Percentiles rank a stretch among this genome's conserved stretches.
phyloP scores from a whole-genome alignment of 2,329 filamentous ascomycete genomes.

The Alternaria atra region DNA sequence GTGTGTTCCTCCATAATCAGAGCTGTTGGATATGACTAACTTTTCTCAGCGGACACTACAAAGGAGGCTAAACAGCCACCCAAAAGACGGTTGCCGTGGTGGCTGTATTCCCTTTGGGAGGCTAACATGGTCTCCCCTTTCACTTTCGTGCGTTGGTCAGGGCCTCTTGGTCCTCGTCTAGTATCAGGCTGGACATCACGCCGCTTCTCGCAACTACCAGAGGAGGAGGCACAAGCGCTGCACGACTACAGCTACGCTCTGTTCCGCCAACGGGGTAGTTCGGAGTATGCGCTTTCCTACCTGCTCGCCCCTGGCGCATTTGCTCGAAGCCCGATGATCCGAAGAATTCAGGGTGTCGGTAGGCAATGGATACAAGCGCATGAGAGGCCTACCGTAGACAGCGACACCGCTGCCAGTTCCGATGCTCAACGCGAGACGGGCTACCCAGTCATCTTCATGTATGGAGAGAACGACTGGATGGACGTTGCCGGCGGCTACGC shows the following conservation, averaged over 20 bases:
- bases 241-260: slow-evolving; percentile 95
- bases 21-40: neutral
- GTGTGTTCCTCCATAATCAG: neutral
- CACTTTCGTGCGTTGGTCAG: slow-evolving; percentile 84
- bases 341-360: slow-evolving; percentile 85
- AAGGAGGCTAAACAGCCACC: slow-evolving; percentile 57
- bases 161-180: slow-evolving; percentile 87
- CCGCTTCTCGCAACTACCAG: slow-evolving; percentile 87
- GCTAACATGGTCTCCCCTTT: slow-evolving; percentile 91
- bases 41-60: slow-evolving; percentile 33
- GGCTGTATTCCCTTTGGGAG: slow-evolving; percentile 95
- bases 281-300: slow-evolving; percentile 92
- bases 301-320: slow-evolving; percentile 93
- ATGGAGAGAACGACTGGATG: slow-evolving; percentile 99
- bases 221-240: slow-evolving; percentile 80
- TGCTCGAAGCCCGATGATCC: slow-evolving; percentile 85
- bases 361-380: slow-evolving; percentile 65
- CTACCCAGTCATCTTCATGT: slow-evolving; percentile 89
- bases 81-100: slow-evolving; percentile 74
- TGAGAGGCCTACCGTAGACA: slow-evolving; percentile 36
- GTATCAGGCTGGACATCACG: slow-evolving; percentile 95
- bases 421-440: slow-evolving; percentile 65
- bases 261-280: slow-evolving; percentile 89
- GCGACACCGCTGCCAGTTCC: slow-evolving; percentile 23
- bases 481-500: slow-evolving; percentile 86